phyloP scores from a whole-genome alignment of 139 green algal genomes.

The Desmodesmus armatus region DNA sequence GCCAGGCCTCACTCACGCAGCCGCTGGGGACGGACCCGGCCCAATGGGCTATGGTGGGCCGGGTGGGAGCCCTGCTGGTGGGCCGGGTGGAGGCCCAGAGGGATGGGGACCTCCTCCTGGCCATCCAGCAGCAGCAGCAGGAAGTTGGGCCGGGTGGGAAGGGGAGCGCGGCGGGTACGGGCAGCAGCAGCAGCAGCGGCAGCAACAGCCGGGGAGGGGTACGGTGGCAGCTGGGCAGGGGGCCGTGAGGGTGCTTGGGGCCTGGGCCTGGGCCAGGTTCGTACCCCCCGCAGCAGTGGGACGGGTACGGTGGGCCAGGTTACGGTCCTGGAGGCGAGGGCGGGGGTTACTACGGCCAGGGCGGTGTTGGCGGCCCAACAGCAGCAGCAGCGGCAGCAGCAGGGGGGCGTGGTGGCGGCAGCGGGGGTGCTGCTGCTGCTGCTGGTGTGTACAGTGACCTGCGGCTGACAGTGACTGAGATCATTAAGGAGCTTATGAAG shows the following conservation, averaged over 20 bases:
- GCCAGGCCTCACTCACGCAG: too few species aligned
- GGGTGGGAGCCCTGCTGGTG: not conserved
- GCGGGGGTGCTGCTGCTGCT: not conserved
- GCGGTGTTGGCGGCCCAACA: not conserved
- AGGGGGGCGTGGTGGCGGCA: not conserved
- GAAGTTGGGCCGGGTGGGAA: not conserved
- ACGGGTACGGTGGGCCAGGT: not conserved
- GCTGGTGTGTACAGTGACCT: conserved; percentile 32
- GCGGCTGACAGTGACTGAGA: conserved; percentile 32
- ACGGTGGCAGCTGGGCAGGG: not conserved
- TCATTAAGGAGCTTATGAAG: conserved; percentile 43
- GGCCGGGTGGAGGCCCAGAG: not conserved
- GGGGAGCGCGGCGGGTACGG: not conserved
- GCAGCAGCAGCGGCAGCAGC: conserved; percentile 15
- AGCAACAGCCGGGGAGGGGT: not conserved
- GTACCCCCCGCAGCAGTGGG: not conserved
- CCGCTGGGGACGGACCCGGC: too few species aligned
- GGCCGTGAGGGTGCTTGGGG: not conserved
- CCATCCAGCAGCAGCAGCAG: not conserved
- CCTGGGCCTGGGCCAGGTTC: too few species aligned
- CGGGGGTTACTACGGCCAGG: not conserved
- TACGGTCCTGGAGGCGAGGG: not conserved
- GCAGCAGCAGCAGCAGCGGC: conserved; percentile 10
- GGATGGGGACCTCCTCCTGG: not conserved
- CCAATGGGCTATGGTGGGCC: not conserved